Conservation (phyloP, 1,284 basidiomycete genomes). For the Apiotrichum gamsii region DNA sequence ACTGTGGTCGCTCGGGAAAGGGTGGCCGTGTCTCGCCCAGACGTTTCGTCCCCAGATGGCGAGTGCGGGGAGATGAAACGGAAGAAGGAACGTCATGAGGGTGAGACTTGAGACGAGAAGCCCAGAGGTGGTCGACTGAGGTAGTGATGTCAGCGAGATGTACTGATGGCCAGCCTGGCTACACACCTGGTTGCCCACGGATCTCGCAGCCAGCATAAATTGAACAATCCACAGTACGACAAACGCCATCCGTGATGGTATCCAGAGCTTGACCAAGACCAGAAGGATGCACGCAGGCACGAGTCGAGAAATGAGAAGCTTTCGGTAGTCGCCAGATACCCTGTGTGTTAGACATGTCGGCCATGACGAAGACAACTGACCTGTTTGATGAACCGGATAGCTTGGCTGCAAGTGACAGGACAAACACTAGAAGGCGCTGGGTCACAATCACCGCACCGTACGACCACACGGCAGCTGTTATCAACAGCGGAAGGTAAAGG, state of each 20-base stretch:
- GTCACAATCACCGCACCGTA: conserved; percentile 2
- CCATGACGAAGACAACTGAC: too few species aligned
- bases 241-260: conserved; percentile 88
- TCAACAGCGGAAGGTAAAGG: neutral
- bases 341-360: too few species aligned
- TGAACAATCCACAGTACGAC: conserved; percentile 74
- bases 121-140: conserved; percentile 33
- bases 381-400: neutral
- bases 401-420: neutral
- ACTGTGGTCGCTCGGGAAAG: conserved; percentile 24
- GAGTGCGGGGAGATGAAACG: conserved; percentile 70
- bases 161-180: too few species aligned
- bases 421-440: neutral
- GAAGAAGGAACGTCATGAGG: conserved; percentile 66
- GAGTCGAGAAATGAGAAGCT: neutral
- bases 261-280: conserved; percentile 60
- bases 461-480: conserved; percentile 53
- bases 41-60: conserved; percentile 82
- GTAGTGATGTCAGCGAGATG: neutral
- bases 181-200: neutral
- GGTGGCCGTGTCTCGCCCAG: conserved; percentile 22
- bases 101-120: conserved; percentile 51
- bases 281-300: conserved; percentile 52
- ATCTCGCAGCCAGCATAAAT: conserved; percentile 38
- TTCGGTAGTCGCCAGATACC: neutral